phyloP scores from a whole-genome alignment of 2,329 filamentous ascomycete genomes.

The Ophiobolus disseminans region DNA sequence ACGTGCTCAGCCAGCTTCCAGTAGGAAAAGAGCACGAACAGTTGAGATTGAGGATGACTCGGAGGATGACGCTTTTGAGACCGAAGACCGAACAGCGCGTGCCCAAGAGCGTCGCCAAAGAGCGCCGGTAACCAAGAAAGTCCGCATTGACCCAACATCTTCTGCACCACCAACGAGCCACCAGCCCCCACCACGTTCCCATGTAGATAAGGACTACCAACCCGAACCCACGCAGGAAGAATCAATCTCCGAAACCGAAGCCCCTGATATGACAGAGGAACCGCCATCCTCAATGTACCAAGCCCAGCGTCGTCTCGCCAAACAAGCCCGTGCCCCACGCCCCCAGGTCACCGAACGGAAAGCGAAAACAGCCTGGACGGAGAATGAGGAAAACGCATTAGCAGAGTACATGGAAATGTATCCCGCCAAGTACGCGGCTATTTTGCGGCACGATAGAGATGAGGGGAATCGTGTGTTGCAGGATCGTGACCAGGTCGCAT shows the following conservation, averaged over 20 bases:
- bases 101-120: slow-evolving; percentile 46
- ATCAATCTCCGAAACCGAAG: slow-evolving; percentile 29
- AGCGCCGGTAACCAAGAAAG: slow-evolving; percentile 38
- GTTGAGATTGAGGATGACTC: slow-evolving; percentile 36
- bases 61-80: slow-evolving; percentile 56
- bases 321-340: slow-evolving; percentile 14
- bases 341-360: slow-evolving; percentile 18
- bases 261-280: slow-evolving; percentile 36
- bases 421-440: slow-evolving; percentile 57
- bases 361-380: slow-evolving; percentile 29
- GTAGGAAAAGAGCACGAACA: slow-evolving; percentile 29
- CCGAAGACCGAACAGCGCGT: slow-evolving; percentile 44
- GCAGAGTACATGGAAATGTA: slow-evolving; percentile 57
- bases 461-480: slow-evolving; percentile 32
- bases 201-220: slow-evolving; percentile 5
- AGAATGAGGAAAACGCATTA: slow-evolving; percentile 51
- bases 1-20: slow-evolving; percentile 31
- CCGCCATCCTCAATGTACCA: slow-evolving; percentile 25
- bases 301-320: slow-evolving; percentile 25
- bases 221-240: slow-evolving; percentile 23
- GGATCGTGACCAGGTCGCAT: slow-evolving; percentile 58
- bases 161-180: slow-evolving; percentile 37
- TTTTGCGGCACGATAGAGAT: slow-evolving; percentile 43
- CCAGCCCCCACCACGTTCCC: slow-evolving; percentile 23
- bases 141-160: slow-evolving; percentile 31